Percentiles rank a stretch among this genome's conserved stretches.
phyloP scores from a whole-genome alignment of 352 stramenopile genomes.

The Globisporangium echinulatum region DNA sequence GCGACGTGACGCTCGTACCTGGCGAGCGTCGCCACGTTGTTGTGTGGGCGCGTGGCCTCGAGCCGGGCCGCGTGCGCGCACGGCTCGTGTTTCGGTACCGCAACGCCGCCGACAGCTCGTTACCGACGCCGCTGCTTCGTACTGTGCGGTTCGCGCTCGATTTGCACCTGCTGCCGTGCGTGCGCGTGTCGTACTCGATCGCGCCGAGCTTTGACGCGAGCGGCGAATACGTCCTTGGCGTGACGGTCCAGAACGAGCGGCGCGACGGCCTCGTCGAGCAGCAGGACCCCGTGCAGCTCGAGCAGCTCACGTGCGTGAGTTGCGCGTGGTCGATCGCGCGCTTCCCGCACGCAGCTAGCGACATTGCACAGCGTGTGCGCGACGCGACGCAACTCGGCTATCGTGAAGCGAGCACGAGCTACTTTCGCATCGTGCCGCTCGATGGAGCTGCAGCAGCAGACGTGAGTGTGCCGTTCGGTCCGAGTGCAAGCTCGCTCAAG shows the following conservation, averaged over 20 bases:
- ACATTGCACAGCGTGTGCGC: conserved; percentile 4
- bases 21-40: conserved; percentile 42
- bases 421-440: conserved; percentile 56
- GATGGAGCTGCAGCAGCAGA: neutral
- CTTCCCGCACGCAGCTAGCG: conserved; percentile 16
- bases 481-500: conserved; percentile 6
- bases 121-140: conserved; percentile 16
- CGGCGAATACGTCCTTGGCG: conserved; percentile 68
- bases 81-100: conserved; percentile 70
- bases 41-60: conserved; percentile 42
- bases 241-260: conserved; percentile 59
- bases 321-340: conserved; percentile 50
- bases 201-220: conserved; percentile 55
- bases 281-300: conserved; percentile 34
- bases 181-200: conserved; percentile 60
- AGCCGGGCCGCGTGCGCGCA: conserved; percentile 33
- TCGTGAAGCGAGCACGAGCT: conserved; percentile 70
- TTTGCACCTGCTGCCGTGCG: conserved; percentile 46
- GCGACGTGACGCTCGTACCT: conserved; percentile 34
- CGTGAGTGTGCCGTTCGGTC: neutral
- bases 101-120: conserved; percentile 15
- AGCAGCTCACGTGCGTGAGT: conserved; percentile 59
- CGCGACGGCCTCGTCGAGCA: conserved; percentile 16
- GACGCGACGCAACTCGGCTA: conserved; percentile 43
- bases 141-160: conserved; percentile 55